Evolutionary conservation across 352 stramenopile species (phyloP).

Genomic region (Bremia lactucae): DNA sequence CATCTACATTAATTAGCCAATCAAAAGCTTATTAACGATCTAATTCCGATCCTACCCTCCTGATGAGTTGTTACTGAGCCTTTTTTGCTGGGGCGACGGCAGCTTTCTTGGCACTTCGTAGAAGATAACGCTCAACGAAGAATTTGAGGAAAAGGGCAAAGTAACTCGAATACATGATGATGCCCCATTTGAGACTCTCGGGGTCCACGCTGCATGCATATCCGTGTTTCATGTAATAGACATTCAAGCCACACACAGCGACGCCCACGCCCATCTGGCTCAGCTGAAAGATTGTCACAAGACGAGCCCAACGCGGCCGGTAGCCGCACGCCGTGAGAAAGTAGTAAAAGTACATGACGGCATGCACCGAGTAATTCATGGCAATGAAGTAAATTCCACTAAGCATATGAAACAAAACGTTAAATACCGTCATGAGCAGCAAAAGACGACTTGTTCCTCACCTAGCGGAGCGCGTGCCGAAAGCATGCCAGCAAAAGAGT

Average conservation of each 20-base stretch:
- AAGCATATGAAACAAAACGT: constrained; percentile 3
- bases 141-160: constrained; percentile 91
- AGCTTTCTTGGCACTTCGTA: constrained; percentile 32
- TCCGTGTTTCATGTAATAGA: constrained; percentile 73
- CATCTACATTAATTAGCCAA: no score
- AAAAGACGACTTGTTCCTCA: constrained; percentile 11
- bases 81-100: constrained; percentile 25
- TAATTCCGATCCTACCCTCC: constrained; percentile 17
- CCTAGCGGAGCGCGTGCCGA: constrained; percentile 84
- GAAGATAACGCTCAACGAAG: constrained; percentile 83
- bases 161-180: constrained; percentile 92
- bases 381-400: constrained; percentile 94
- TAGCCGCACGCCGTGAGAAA: constrained; percentile 82
- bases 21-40: constrained; percentile 18
- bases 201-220: constrained; percentile 62
- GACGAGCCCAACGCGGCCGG: constrained; percentile 60
- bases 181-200: constrained; percentile 81
- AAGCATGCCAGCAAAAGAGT: constrained; percentile 96
- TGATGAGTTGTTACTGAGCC: constrained; percentile 21
- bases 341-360: constrained; percentile 97
- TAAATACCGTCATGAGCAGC: neutral
- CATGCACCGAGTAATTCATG: constrained; percentile 97
- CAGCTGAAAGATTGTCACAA: constrained; percentile 87
- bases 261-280: constrained; percentile 81
- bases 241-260: constrained; percentile 51